phyloP scores from a whole-genome alignment of 306 rosid species.

The Acacia crassicarpa region DNA sequence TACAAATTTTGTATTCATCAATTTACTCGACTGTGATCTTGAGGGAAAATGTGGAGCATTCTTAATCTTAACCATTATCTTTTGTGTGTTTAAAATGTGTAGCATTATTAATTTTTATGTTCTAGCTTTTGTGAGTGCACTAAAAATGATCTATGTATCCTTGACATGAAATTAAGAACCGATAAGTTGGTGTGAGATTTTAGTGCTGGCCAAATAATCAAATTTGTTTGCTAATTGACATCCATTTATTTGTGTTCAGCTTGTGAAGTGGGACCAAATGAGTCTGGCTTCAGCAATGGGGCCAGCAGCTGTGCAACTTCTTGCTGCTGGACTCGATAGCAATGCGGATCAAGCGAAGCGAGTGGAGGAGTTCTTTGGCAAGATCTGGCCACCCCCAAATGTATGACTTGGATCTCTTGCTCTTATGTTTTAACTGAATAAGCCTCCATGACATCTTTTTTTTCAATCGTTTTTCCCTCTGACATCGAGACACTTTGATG shows the following conservation, averaged over 20 bases:
- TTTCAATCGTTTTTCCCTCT: not conserved
- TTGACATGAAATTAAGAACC: not conserved
- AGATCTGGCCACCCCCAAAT: conserved; percentile 98
- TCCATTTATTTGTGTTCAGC: conserved; percentile 49
- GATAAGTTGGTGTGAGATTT: not conserved
- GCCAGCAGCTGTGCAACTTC: conserved; percentile 82
- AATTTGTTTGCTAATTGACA: conserved; percentile 30
- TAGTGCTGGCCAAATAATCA: not conserved
- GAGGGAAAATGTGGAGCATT: not conserved
- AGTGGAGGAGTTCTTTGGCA: conserved; percentile 75
- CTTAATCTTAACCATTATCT: not conserved
- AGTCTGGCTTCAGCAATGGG: conserved; percentile 81
- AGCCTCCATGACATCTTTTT: not conserved
- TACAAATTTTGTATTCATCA: not conserved
- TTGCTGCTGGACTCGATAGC: conserved; percentile 80
- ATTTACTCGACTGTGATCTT: not conserved
- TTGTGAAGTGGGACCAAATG: conserved; percentile 78
- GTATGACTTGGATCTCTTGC: conserved; percentile 49
- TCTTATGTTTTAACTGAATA: conserved; percentile 33
- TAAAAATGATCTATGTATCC: not conserved
- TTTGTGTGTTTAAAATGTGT: not conserved
- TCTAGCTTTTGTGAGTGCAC: not conserved
- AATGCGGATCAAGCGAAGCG: conserved; percentile 82
- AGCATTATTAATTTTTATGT: not conserved
- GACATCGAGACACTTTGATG: conserved; percentile 5